phyloP scores from a whole-genome alignment of 495 filamentous ascomycete genomes.

The Stereocaulon alpinum region DNA sequence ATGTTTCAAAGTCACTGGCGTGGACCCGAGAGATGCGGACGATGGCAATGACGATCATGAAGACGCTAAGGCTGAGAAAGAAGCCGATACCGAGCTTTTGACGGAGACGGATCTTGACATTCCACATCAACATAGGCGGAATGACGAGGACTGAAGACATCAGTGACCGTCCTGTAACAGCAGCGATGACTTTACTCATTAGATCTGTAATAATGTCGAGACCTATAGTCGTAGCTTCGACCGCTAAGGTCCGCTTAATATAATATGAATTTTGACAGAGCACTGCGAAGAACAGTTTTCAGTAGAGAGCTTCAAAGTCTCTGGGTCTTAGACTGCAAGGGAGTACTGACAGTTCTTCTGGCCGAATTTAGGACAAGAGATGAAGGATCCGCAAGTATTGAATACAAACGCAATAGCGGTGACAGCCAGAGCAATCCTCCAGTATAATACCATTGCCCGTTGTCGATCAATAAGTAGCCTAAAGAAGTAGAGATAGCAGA shows the following conservation, averaged over 20 bases:
- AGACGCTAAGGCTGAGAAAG: conserved; percentile 22
- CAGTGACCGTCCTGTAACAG: neutral
- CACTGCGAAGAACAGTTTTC: neutral
- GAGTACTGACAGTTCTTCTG: neutral
- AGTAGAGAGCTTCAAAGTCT: neutral
- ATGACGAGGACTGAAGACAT: conserved; percentile 21
- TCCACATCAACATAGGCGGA: conserved; percentile 24
- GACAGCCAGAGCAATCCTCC: conserved; percentile 22
- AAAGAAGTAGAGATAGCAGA: conserved; percentile 28
- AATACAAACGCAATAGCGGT: conserved; percentile 11
- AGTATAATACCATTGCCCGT: conserved; percentile 16
- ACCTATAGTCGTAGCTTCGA: conserved; percentile 11
- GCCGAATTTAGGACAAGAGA: conserved; percentile 11
- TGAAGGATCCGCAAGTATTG: neutral
- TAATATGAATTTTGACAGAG: conserved; percentile 15
- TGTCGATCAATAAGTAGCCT: conserved; percentile 23
- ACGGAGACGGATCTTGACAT: conserved; percentile 14
- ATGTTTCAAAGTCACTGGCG: conserved; percentile 3
- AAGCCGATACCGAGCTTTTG: conserved; percentile 23
- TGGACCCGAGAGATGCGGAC: conserved; percentile 18
- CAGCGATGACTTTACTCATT: conserved; percentile 17
- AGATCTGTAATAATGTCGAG: conserved; percentile 22
- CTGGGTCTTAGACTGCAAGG: neutral
- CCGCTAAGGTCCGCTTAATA: conserved; percentile 9
- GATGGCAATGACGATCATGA: conserved; percentile 26